These are phyloP conservation scores for Globisporangium radiosum DNA, from an alignment of 352 stramenopile species.

Conservation along the genomic window DNA sequence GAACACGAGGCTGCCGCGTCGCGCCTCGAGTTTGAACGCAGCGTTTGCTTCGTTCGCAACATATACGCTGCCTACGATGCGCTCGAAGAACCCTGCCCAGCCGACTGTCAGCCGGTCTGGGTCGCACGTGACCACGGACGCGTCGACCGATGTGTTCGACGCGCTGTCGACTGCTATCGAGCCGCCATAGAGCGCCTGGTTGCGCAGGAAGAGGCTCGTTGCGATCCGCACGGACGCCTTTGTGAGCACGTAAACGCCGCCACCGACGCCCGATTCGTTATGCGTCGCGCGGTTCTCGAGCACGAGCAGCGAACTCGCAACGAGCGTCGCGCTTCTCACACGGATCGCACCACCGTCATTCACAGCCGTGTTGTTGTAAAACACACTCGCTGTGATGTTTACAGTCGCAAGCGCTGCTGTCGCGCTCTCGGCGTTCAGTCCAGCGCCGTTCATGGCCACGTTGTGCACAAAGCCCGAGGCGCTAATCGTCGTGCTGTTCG, in stretches of 20 bases:
- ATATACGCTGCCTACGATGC: constrained; percentile 17
- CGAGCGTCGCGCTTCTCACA: constrained; percentile 3
- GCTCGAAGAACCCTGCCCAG: constrained; percentile 18
- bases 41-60: constrained; percentile 6
- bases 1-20: constrained; percentile 31
- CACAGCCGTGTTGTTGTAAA: constrained; percentile 40
- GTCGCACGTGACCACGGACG: constrained; percentile 19
- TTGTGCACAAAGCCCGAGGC: constrained; percentile 22
- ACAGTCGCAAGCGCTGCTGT: background rate
- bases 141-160: constrained; percentile 15
- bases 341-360: constrained; percentile 21
- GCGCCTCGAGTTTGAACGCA: constrained; percentile 4
- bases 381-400: constrained; percentile 14
- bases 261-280: constrained; percentile 18
- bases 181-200: constrained; percentile 22
- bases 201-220: constrained; percentile 27
- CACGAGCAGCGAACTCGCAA: constrained; percentile 11
- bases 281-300: constrained; percentile 26
- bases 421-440: constrained; percentile 14
- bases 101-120: constrained; percentile 7
- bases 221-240: constrained; percentile 8
- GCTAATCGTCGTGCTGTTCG: constrained; percentile 10
- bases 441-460: constrained; percentile 16
- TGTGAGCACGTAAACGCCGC: constrained; percentile 17
- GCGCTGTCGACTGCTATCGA: constrained; percentile 18